Evolutionary conservation across 768 basidiomycete species (phyloP).

Genomic region (Naganishia antarctica): DNA sequence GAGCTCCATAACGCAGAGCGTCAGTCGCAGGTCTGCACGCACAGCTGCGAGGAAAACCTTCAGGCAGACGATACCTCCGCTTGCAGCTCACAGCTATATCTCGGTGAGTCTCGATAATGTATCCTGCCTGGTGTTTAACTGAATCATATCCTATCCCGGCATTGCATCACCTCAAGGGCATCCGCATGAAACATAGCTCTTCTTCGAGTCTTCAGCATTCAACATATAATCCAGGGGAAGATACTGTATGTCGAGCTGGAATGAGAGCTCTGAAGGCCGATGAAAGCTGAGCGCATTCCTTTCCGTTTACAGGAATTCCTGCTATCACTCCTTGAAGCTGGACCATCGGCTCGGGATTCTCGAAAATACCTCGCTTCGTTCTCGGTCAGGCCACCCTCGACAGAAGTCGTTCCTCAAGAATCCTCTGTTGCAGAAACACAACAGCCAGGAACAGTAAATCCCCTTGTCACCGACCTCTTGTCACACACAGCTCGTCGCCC

Average conservation of each 20-base stretch:
- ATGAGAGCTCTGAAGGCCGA: background rate
- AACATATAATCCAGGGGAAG: slow-evolving; percentile 17
- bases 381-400: slow-evolving; percentile 46
- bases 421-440: slow-evolving; percentile 23
- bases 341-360: slow-evolving; percentile 85
- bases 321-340: slow-evolving; percentile 84
- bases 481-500: slow-evolving; percentile 78
- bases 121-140: background rate
- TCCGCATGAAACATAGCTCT: slow-evolving; percentile 1
- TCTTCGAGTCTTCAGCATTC: background rate
- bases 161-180: background rate
- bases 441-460: slow-evolving; percentile 40
- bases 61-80: background rate
- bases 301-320: slow-evolving; percentile 66
- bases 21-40: background rate
- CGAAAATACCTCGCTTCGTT: slow-evolving; percentile 88
- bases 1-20: background rate
- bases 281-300: slow-evolving; percentile 6
- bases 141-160: background rate
- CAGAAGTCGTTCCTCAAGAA: slow-evolving; percentile 45
- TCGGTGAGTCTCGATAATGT: background rate
- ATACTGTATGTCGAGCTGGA: slow-evolving; percentile 5
- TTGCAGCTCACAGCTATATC: background rate
- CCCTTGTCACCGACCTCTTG: slow-evolving; percentile 55
- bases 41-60: background rate